A percentile compares a stretch with the other conserved stretches of the same genome.
phyloP scores from a whole-genome alignment of 139 green algal species.

The Monoraphidium neglectum region DNA sequence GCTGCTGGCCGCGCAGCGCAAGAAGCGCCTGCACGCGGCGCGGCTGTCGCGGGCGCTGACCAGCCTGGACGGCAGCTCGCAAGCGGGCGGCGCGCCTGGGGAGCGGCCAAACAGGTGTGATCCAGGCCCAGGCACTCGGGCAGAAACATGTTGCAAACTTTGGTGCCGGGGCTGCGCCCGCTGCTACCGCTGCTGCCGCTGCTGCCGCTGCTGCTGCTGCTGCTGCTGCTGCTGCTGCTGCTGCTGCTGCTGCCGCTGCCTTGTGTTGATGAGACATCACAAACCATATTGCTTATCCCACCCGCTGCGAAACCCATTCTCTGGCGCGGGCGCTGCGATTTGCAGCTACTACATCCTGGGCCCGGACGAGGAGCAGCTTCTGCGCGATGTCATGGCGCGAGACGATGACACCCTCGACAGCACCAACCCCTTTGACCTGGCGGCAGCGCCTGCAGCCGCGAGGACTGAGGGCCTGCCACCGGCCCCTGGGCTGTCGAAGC shows the following conservation, averaged over 20 bases:
- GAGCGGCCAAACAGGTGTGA: too few relatives aligned
- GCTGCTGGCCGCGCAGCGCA: slow-evolving; percentile 9
- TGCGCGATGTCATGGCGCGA: slow-evolving; percentile 7
- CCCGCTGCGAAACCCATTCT: neutral
- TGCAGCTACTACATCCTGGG: slow-evolving; percentile 24
- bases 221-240: too few relatives aligned
- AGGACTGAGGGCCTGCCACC: neutral
- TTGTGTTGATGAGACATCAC: too few relatives aligned
- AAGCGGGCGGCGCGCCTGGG: neutral
- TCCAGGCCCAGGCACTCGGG: too few relatives aligned
- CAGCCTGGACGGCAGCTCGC: slow-evolving; percentile 6
- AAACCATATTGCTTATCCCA: too few relatives aligned
- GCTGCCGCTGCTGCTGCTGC: too few relatives aligned
- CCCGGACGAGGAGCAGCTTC: slow-evolving; percentile 23
- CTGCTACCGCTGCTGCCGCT: too few relatives aligned
- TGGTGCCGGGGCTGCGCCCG: too few relatives aligned
- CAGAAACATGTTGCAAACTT: too few relatives aligned
- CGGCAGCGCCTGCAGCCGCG: neutral
- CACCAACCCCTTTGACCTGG: slow-evolving; percentile 17
- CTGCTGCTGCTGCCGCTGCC: too few relatives aligned
- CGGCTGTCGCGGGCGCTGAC: slow-evolving; percentile 9
- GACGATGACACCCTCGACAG: slow-evolving; percentile 6
- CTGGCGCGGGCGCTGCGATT: neutral
- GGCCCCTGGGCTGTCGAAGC: too few relatives aligned
- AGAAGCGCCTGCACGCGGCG: slow-evolving; percentile 9